Evolutionary conservation across 768 basidiomycete species (phyloP).

Genomic region (Suillus paluster): DNA sequence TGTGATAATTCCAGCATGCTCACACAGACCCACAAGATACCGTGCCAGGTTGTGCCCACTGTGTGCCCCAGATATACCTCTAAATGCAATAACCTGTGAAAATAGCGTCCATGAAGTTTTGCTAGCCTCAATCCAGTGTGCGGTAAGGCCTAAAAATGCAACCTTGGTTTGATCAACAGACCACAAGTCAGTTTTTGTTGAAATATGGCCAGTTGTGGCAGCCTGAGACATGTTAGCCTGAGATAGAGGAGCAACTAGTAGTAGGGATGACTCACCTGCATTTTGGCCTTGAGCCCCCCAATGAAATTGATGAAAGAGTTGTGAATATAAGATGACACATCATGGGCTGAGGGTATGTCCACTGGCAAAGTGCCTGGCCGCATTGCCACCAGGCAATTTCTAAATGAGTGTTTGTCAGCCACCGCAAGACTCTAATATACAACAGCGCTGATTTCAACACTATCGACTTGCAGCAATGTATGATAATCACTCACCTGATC

Average conservation of each 20-base stretch:
- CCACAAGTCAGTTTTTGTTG: conserved; percentile 18
- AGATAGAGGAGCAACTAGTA: background rate
- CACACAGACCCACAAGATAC: conserved; percentile 28
- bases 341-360: conserved; percentile 3
- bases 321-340: conserved; percentile 1
- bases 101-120: conserved; percentile 25
- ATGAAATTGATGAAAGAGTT: conserved; percentile 17
- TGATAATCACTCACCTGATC: conserved; percentile 17
- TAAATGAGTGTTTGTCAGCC: background rate
- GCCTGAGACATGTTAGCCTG: conserved; percentile 3
- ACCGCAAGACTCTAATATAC: background rate
- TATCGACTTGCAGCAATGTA: background rate
- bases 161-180: background rate
- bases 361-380: background rate
- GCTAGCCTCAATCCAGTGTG: conserved; percentile 23
- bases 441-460: background rate
- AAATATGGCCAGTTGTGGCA: conserved; percentile 13
- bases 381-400: conserved; percentile 5
- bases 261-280: too few relatives aligned
- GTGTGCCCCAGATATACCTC: conserved; percentile 25
- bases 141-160: conserved; percentile 22
- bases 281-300: conserved; percentile 6
- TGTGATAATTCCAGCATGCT: conserved; percentile 29
- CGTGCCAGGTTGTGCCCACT: conserved; percentile 29
- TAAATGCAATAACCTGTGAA: conserved; percentile 26